These are phyloP conservation scores for Penicillium freii DNA, from an alignment of 2,329 filamentous ascomycete genomes.

Conservation along the genomic window DNA sequence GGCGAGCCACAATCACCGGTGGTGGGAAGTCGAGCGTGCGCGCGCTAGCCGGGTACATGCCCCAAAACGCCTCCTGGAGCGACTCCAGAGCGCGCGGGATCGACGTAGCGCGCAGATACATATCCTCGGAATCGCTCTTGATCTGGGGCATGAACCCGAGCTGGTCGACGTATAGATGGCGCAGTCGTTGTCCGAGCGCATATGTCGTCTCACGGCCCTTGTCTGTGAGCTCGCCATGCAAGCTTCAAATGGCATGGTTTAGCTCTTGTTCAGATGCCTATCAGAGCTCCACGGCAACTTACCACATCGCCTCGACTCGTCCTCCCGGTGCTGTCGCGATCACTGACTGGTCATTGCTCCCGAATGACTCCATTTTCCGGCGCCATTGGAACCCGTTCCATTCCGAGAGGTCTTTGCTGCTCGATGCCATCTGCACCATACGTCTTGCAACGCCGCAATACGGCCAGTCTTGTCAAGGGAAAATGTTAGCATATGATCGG, in stretches of 20 bases:
- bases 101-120: constrained; percentile 73
- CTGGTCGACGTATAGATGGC: constrained; percentile 71
- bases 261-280: constrained; percentile 7
- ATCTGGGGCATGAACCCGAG: constrained; percentile 66
- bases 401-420: constrained; percentile 50
- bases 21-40: constrained; percentile 56
- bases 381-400: constrained; percentile 63
- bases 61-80: constrained; percentile 71
- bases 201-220: constrained; percentile 70
- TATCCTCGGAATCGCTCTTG: constrained; percentile 56
- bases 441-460: constrained; percentile 79
- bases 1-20: constrained; percentile 64
- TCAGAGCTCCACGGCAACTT: constrained; percentile 40
- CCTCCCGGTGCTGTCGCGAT: constrained; percentile 66
- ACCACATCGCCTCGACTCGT: constrained; percentile 78
- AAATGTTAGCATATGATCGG: constrained; percentile 19
- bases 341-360: constrained; percentile 64
- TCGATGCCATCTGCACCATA: constrained; percentile 62
- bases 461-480: constrained; percentile 66
- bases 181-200: constrained; percentile 65
- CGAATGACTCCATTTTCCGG: constrained; percentile 80
- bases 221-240: constrained; percentile 69
- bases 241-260: constrained; percentile 31
- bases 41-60: constrained; percentile 64
- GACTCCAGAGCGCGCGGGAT: constrained; percentile 75